A percentile compares a stretch with the other conserved stretches of the same genome.
phyloP scores from a whole-genome alignment of 306 rosid genomes.

The Crotalaria pallida region DNA sequence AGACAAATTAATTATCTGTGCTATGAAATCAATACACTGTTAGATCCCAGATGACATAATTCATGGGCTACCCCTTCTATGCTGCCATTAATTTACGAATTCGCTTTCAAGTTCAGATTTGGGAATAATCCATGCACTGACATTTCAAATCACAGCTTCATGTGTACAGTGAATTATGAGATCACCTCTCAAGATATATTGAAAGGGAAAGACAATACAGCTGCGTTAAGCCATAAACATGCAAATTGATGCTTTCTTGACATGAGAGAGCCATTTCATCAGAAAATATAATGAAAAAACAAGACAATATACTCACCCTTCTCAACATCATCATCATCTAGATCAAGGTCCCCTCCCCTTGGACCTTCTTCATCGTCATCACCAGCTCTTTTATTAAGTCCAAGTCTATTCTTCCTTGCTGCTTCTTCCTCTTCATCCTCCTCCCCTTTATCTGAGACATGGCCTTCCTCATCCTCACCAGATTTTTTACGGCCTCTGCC shows the following conservation, averaged over 20 bases:
- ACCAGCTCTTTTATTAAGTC: constrained; percentile 54
- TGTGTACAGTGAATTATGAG: not conserved
- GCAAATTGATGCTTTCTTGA: not conserved
- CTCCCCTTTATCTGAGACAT: constrained; percentile 83
- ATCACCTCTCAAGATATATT: not conserved
- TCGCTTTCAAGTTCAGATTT: not conserved
- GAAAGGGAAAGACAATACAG: not conserved
- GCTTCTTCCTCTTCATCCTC: constrained; percentile 90
- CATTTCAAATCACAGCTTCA: not conserved
- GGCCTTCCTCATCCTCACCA: constrained; percentile 68
- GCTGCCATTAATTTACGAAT: not conserved
- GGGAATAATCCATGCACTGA: not conserved
- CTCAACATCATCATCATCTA: constrained; percentile 77
- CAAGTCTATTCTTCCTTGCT: constrained; percentile 65
- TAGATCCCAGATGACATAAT: not conserved
- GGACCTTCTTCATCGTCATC: constrained; percentile 85
- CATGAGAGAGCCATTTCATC: not conserved
- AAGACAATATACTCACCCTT: constrained; percentile 52
- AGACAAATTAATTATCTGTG: not conserved
- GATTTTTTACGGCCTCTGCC: constrained; percentile 57
- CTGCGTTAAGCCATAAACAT: not conserved
- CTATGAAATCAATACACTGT: not conserved
- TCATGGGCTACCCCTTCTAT: not conserved
- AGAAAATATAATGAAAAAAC: not conserved
- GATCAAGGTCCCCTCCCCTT: constrained; percentile 69